Evolutionary conservation across 1,284 basidiomycete species (phyloP).

Genomic region (Spongiforma sp.): DNA sequence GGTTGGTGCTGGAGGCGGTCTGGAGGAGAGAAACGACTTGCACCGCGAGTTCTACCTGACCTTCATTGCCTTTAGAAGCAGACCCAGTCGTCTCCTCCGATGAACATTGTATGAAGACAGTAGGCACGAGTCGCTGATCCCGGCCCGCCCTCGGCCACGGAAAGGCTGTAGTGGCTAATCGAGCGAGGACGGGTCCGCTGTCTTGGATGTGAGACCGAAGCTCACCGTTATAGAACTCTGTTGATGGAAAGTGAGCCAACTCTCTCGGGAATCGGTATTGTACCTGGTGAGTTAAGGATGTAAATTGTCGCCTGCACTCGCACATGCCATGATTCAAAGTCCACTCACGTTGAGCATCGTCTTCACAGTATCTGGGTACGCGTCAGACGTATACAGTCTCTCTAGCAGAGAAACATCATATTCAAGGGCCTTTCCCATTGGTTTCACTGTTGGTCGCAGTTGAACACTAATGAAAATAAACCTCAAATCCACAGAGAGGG

Average conservation of each 20-base stretch:
- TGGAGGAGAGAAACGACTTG: conserved; percentile 29
- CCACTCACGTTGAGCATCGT: conserved; percentile 63
- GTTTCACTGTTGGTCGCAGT: conserved; percentile 63
- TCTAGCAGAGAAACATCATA: conserved; percentile 67
- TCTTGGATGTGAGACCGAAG: conserved; percentile 53
- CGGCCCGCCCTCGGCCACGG: conserved; percentile 54
- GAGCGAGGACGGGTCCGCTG: conserved; percentile 43
- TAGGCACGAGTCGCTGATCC: conserved; percentile 45
- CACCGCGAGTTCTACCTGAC: conserved; percentile 55
- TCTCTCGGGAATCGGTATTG: conserved; percentile 67
- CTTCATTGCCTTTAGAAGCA: conserved; percentile 63
- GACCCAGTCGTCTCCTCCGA: conserved; percentile 64
- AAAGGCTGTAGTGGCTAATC: conserved; percentile 49
- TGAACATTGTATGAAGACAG: conserved; percentile 61
- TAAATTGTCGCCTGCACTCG: no score
- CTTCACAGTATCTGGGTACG: conserved; percentile 45
- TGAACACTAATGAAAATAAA: conserved; percentile 52
- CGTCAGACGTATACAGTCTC: conserved; percentile 52
- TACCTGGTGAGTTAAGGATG: conserved; percentile 36
- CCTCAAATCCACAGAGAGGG: background rate
- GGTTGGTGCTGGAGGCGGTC: background rate
- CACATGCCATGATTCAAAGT: background rate
- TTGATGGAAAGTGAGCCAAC: conserved; percentile 63
- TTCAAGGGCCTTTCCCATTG: conserved; percentile 58
- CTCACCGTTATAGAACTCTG: conserved; percentile 61